Percentiles rank a stretch among this genome's conserved stretches.
Evolutionary conservation across 345 rosid genomes (phyloP).

Genomic region (Brassica juncea): DNA sequence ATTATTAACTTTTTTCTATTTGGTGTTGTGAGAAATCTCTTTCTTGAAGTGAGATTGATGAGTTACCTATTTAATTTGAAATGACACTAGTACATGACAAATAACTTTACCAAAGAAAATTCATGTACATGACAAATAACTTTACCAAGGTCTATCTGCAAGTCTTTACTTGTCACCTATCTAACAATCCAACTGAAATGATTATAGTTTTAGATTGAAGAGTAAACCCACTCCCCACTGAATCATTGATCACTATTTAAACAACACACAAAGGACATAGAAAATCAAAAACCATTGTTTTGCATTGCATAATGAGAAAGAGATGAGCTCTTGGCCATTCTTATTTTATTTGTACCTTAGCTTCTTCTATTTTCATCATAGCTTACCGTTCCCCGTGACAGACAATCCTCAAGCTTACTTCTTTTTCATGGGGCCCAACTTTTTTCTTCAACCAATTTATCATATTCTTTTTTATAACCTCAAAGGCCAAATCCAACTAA

Average conservation of each 20-base stretch:
- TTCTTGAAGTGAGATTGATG: not conserved
- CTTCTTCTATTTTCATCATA: not conserved
- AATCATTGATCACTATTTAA: not conserved
- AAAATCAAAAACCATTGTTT: not conserved
- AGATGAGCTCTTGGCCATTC: not conserved
- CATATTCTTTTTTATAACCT: not conserved
- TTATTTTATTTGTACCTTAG: not conserved
- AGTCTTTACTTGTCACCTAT: not conserved
- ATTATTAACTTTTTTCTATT: too few species aligned
- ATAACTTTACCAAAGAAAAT: not conserved
- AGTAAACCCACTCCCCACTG: not conserved
- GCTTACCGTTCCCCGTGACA: conserved; percentile 32
- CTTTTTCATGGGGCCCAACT: conserved; percentile 26
- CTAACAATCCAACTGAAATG: not conserved
- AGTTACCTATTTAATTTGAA: not conserved
- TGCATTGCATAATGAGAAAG: not conserved
- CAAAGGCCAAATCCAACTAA: not conserved
- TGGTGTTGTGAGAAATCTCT: not conserved
- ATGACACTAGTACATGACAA: not conserved
- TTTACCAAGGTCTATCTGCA: not conserved
- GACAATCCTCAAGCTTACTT: conserved; percentile 23
- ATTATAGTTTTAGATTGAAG: not conserved
- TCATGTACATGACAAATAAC: not conserved
- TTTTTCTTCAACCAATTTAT: not conserved
- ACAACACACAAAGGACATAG: conserved; percentile 1